Base-by-base conservation (phyloP, 768 basidiomycete species). In the Mycena maculata region DNA sequence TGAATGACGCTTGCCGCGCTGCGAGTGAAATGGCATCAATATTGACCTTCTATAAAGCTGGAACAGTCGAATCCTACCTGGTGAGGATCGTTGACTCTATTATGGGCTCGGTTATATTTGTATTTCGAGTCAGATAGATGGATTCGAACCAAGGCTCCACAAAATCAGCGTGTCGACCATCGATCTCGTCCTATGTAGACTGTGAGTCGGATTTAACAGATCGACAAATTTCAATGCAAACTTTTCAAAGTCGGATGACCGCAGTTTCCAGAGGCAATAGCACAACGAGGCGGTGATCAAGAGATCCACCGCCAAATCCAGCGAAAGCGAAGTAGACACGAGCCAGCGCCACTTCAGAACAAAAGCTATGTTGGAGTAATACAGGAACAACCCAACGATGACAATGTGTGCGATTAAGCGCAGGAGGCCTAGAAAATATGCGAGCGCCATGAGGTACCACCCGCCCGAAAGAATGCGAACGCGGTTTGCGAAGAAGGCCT, bases 401-500 rank as follows among this genome's bases (percentile, higher is more conserved):
- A 18, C 16, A 18, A 63, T 20, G 36, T 56, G 20, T 12, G 25
- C 45, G 27, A 48, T 27, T 27, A 63, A 30, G 45, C 62, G 62
- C 25, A 63, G 8, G 6, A 48, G 27, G 0, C 27, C 38, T 2
- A 63, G 27, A 13, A 48, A 3, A 30, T 36, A 56, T 8, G 54
- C 62, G 18, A 63, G 28, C 1, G 38, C 47, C 54, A 56, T 63
- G 45, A 41, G 27, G 44, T 63, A 48, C 61, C 31, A 54, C 3
- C 25, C 30, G 12, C 61, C 61, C 0, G 62, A 63, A 8, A 63
- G 42, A 1, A 49, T 25, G 12, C 62, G 54, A 4, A 63, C 45
- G 12, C 62, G 53, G 44, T 63, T 63, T 12, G 54, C 62, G 11
- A 63, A 63, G 33, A 63, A 63, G 27, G 23, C 30, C 62, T 63